Conservation (phyloP, 2,329 filamentous ascomycete species). For the Aspergillus versicolor region DNA sequence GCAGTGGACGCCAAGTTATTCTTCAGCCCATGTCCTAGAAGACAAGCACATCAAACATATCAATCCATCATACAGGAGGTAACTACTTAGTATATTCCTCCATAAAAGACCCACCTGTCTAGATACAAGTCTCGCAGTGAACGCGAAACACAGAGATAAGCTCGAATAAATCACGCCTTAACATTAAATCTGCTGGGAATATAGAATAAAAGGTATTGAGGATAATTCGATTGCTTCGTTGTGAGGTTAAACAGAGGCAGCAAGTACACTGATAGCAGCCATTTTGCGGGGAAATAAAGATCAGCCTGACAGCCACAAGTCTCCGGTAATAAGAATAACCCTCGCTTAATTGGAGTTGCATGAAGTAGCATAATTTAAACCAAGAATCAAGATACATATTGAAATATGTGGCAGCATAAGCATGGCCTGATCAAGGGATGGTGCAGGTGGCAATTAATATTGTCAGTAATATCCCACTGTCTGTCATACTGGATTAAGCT, state of each 20-base stretch:
- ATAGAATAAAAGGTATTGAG: not conserved
- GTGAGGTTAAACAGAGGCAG: too few species aligned
- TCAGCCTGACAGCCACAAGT: too few species aligned
- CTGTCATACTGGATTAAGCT: not conserved
- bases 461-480: not conserved
- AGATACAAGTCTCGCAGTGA: not conserved
- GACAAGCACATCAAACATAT: not conserved
- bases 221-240: not conserved
- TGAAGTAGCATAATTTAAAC: not conserved
- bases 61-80: not conserved
- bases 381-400: not conserved
- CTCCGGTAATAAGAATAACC: not conserved
- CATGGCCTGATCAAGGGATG: not conserved
- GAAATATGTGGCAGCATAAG: not conserved
- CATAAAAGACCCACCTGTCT: not conserved
- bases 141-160: too few species aligned
- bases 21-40: not conserved
- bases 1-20: not conserved
- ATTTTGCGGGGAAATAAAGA: not conserved
- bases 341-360: not conserved
- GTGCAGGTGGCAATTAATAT: not conserved
- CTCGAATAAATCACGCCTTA: not conserved
- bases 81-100: not conserved
- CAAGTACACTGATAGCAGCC: not conserved
- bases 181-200: not conserved